phyloP scores from a whole-genome alignment of 169 alveolate genomes.

The Plasmodium fragile region DNA sequence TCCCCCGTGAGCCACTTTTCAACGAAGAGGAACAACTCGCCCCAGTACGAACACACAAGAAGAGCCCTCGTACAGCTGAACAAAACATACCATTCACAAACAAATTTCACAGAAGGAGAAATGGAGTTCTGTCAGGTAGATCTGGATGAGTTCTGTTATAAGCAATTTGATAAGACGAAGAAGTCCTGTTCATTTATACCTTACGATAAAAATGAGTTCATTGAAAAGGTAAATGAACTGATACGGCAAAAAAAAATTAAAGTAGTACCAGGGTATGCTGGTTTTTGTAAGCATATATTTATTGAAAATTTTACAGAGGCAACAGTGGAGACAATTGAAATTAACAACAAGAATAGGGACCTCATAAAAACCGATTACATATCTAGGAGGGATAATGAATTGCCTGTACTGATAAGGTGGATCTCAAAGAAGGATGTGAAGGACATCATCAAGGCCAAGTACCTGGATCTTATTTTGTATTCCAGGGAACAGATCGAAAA shows the following conservation, averaged over 20 bases:
- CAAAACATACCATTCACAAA: not conserved
- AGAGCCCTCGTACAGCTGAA: not conserved
- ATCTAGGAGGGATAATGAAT: slow-evolving; percentile 94
- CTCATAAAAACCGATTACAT: slow-evolving; percentile 93
- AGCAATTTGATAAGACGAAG: slow-evolving; percentile 81
- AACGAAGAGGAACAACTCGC: not conserved
- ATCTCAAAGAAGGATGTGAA: slow-evolving; percentile 88
- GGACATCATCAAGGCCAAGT: slow-evolving; percentile 87
- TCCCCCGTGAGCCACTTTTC: not conserved
- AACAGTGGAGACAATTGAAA: slow-evolving; percentile 88
- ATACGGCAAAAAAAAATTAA: slow-evolving; percentile 69
- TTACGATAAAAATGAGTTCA: slow-evolving; percentile 78
- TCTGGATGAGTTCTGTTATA: slow-evolving; percentile 82
- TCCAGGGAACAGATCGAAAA: slow-evolving; percentile 94
- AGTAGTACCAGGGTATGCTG: slow-evolving; percentile 96
- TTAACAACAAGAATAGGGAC: slow-evolving; percentile 92
- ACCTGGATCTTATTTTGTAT: slow-evolving; percentile 95
- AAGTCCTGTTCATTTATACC: slow-evolving; percentile 80
- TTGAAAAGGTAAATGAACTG: slow-evolving; percentile 80
- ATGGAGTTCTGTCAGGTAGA: slow-evolving; percentile 68
- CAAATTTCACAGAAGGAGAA: not conserved
- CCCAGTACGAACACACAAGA: not conserved
- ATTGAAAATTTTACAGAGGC: slow-evolving; percentile 96
- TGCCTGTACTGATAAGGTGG: slow-evolving; percentile 98
- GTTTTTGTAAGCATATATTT: slow-evolving; percentile 98